Percentiles rank a stretch among this genome's conserved stretches.
Conservation (phyloP, 2,329 filamentous ascomycete species). For the Fusarium pilosicola region DNA sequence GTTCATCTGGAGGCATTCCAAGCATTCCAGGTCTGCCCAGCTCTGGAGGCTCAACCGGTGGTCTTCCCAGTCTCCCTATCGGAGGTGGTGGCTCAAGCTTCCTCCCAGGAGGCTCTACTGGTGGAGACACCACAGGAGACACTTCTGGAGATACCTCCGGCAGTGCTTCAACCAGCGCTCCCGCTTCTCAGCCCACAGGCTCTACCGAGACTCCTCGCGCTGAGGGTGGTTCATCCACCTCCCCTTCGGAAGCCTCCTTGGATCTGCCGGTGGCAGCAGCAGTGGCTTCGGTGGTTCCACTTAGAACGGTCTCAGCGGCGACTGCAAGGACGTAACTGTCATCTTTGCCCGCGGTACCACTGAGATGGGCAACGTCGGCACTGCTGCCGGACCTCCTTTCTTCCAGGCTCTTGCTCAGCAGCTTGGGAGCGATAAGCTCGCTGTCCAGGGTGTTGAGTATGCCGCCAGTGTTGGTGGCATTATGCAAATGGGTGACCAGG, state of each 20-base stretch:
- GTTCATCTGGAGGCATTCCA: not conserved
- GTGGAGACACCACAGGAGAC: not conserved
- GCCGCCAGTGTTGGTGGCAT: constrained; percentile 57
- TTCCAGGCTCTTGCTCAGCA: constrained; percentile 55
- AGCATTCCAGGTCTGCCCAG: not conserved
- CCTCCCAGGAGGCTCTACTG: not conserved
- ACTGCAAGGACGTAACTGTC: constrained; percentile 55
- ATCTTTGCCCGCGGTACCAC: constrained; percentile 67
- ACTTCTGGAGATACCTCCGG: not conserved
- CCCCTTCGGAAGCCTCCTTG: not conserved
- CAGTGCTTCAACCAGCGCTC: not conserved
- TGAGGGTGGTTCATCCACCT: not conserved
- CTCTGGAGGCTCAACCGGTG: not conserved
- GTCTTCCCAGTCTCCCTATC: not conserved
- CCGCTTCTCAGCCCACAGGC: not conserved
- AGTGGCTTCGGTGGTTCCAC: constrained; percentile 28
- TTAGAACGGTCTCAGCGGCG: constrained; percentile 39
- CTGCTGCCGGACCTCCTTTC: constrained; percentile 60
- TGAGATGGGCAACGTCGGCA: constrained; percentile 63
- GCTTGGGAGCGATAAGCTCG: constrained; percentile 56
- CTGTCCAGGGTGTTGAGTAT: constrained; percentile 66
- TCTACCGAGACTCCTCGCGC: not conserved
- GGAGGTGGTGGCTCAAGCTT: not conserved
- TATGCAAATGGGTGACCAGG: constrained; percentile 56
- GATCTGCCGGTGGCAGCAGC: not conserved